These are phyloP conservation scores for Pythium sp. DNA, from an alignment of 352 stramenopile genomes.

Conservation along the genomic window DNA sequence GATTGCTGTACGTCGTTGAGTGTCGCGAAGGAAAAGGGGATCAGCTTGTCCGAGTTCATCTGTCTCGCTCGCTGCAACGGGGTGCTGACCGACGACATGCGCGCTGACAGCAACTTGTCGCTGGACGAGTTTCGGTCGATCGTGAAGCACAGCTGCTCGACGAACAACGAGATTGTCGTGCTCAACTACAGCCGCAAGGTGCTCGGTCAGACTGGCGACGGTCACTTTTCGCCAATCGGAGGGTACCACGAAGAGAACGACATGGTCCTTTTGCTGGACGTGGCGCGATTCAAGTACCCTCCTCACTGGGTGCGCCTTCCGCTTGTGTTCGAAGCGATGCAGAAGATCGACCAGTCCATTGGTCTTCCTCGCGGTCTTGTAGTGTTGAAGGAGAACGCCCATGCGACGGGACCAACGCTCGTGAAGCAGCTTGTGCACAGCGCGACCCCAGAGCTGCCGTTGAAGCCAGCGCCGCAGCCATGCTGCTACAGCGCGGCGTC, in stretches of 20 bases:
- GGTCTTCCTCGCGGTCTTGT: slow-evolving; percentile 36
- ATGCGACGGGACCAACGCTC: slow-evolving; percentile 38
- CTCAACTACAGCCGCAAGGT: slow-evolving; percentile 91
- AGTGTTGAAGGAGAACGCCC: slow-evolving; percentile 38
- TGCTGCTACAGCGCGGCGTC: slow-evolving; percentile 28
- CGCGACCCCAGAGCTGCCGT: slow-evolving; percentile 25
- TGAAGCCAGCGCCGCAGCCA: slow-evolving; percentile 29
- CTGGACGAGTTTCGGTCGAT: slow-evolving; percentile 52
- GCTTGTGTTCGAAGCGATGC: slow-evolving; percentile 50
- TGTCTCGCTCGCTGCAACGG: slow-evolving; percentile 63
- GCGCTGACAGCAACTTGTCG: slow-evolving; percentile 46
- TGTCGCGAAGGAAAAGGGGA: slow-evolving; percentile 69
- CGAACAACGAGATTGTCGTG: slow-evolving; percentile 86
- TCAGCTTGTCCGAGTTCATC: slow-evolving; percentile 71
- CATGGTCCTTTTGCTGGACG: slow-evolving; percentile 95
- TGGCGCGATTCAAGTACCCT: slow-evolving; percentile 95
- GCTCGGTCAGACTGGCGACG: slow-evolving; percentile 92
- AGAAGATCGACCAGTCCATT: slow-evolving; percentile 43
- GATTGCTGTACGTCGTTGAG: slow-evolving; percentile 76
- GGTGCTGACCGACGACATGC: slow-evolving; percentile 48
- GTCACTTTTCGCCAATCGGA: slow-evolving; percentile 96
- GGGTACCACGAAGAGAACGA: slow-evolving; percentile 91
- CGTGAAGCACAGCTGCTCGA: slow-evolving; percentile 74
- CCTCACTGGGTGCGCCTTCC: slow-evolving; percentile 79
- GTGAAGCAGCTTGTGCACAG: slow-evolving; percentile 48